Evolutionary conservation across 495 filamentous ascomycete genomes (phyloP), one percentile per base, ranked within the genome.

Genomic region (Hypoxylon fragiforme): DNA sequence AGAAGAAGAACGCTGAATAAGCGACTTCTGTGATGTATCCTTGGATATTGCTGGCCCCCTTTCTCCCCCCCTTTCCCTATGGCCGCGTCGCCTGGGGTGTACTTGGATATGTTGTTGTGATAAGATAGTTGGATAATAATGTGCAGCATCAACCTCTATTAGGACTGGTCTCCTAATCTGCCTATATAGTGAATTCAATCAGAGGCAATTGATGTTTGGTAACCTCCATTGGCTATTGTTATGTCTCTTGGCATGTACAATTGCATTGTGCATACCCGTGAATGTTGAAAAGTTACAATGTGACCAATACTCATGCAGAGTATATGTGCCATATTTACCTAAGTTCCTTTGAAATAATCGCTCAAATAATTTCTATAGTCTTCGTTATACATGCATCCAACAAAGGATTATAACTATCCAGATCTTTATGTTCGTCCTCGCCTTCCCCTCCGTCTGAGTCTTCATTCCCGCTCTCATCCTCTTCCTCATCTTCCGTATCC

Each of bases 1-100:
- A 87, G 78, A 88, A 88, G 77, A 47, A 46, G 43, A 35, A 22
- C 2, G 77, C 75, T 32, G 75, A 78, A 58, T 77, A 77, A 41
- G 46, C 47, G 53, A 31, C 26, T 49, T 15, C 44, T 66, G 44
- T 45, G 28, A 52, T 61, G 43, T 30, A 44, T 45, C 51, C 37
- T 48, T 16, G 43, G 37, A 31, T 44, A 46, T 2, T 54, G n/a
- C n/a, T n/a, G n/a, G n/a, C n/a, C n/a, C n/a, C n/a, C n/a, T n/a
- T n/a, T n/a, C n/a, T 20, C 24, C 45, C 14, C 48, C 30, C 43
- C 35, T 54, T 1, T 47, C 42, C 21, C 46, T 9, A 26, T 20
- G 4, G 12, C 48, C 40, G 19, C 16, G 1, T 46, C 15, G 31
- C 30, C 20, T 15, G 47, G 21, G 53, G 49, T 49, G 42, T 50